Conservation (phyloP, 805 yeast genomes). For the Cyberlindnera nakhonratchasimensis region DNA sequence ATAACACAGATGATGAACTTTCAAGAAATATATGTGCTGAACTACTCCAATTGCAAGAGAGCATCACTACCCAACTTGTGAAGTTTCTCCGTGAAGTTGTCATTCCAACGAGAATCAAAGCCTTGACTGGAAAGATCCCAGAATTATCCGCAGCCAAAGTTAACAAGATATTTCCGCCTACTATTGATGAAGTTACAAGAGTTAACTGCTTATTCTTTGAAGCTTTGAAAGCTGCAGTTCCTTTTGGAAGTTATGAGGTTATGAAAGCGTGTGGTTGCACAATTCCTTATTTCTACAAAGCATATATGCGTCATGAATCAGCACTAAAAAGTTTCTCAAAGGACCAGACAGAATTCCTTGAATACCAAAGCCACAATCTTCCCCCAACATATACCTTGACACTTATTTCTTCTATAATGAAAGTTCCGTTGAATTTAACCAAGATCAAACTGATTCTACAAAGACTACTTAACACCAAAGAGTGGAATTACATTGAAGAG, state of each 20-base stretch:
- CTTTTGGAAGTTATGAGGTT: constrained; percentile 71
- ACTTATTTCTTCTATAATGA: constrained; percentile 57
- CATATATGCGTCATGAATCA: constrained; percentile 91
- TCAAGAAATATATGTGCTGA: constrained; percentile 61
- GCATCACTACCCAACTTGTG: constrained; percentile 63
- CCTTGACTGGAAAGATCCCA: constrained; percentile 51
- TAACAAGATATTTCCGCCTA: constrained; percentile 86
- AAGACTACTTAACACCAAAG: constrained; percentile 50
- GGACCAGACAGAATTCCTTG: constrained; percentile 41
- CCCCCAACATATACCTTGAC: constrained; percentile 42
- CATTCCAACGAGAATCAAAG: constrained; percentile 72
- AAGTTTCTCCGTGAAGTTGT: constrained; percentile 74
- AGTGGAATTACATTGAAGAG: constrained; percentile 36
- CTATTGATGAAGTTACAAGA: constrained; percentile 89
- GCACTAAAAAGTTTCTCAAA: constrained; percentile 66
- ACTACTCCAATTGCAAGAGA: constrained; percentile 66
- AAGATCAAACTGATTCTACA: constrained; percentile 65
- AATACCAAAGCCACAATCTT: constrained; percentile 32
- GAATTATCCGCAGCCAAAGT: constrained; percentile 59
- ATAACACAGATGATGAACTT: constrained; percentile 33
- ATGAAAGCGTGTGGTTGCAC: constrained; percentile 78
- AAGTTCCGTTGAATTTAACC: constrained; percentile 67
- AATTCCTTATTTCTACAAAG: constrained; percentile 87
- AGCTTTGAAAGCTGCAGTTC: constrained; percentile 61
- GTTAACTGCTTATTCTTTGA: constrained; percentile 83